Evolutionary conservation across 2,329 filamentous ascomycete genomes (phyloP).

Genomic region (Colletotrichum camelliae): DNA sequence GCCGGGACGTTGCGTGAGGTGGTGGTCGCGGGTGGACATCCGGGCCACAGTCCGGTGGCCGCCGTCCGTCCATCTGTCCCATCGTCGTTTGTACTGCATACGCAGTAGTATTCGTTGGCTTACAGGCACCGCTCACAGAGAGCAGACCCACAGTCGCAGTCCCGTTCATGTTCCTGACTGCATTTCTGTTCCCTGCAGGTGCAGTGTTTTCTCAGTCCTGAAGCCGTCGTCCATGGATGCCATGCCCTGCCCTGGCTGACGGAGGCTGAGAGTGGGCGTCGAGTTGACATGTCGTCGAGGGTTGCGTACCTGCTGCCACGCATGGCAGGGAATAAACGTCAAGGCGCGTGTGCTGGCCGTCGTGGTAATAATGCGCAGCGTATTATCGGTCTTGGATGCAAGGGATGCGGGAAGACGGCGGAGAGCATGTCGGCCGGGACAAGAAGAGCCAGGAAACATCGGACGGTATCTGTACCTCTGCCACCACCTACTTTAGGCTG

Average conservation of each 20-base stretch:
- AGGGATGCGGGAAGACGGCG: conserved; percentile 3
- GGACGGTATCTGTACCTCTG: background rate
- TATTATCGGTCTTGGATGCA: conserved; percentile 1
- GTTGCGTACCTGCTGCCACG: background rate
- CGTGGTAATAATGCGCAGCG: background rate
- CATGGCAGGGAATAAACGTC: background rate
- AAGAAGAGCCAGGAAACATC: conserved; percentile 2
- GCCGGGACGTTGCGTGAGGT: background rate
- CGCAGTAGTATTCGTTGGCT: background rate
- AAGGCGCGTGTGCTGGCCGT: background rate
- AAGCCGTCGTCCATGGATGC: background rate
- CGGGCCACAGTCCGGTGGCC: background rate
- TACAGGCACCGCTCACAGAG: background rate
- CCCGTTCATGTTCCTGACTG: background rate
- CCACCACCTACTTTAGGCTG: background rate
- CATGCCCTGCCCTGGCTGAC: background rate
- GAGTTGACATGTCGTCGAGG: background rate
- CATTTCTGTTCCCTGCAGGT: background rate
- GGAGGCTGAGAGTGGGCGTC: background rate
- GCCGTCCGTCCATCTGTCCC: background rate
- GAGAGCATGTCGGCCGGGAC: background rate
- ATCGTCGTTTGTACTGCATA: background rate
- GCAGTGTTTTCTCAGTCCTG: background rate
- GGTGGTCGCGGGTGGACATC: background rate
- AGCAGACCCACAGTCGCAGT: background rate